Evolutionary conservation across 441 rosid species (phyloP).

Genomic region (Gossypium aridum): DNA sequence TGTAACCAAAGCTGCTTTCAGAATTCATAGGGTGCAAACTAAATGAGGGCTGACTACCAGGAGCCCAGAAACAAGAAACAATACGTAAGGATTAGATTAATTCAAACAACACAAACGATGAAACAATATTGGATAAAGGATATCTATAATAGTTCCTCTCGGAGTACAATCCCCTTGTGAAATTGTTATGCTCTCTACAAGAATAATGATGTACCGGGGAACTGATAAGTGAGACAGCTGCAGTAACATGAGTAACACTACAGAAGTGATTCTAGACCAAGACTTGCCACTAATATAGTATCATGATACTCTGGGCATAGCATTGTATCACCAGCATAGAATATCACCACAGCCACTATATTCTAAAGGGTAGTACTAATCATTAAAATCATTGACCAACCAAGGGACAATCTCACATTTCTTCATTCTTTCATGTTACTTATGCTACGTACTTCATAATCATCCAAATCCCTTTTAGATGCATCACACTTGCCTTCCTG

Average conservation of each 20-base stretch:
- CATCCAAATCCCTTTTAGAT: slow-evolving; percentile 6
- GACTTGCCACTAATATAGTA: neutral
- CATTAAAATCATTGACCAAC: neutral
- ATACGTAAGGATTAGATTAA: neutral
- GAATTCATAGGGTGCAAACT: slow-evolving; percentile 7
- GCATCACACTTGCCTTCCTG: neutral
- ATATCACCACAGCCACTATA: neutral
- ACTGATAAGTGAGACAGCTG: neutral
- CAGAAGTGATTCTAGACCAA: neutral
- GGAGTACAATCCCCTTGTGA: neutral
- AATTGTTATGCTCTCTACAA: neutral
- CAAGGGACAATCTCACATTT: neutral
- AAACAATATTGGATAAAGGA: neutral
- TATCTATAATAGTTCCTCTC: neutral
- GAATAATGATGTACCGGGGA: neutral
- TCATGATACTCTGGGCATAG: neutral
- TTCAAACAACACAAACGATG: neutral
- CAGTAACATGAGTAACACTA: neutral
- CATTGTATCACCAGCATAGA: neutral
- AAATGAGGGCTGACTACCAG: neutral
- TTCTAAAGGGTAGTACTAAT: neutral
- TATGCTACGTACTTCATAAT: neutral
- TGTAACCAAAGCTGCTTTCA: slow-evolving; percentile 26
- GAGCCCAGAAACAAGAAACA: neutral
- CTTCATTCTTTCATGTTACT: neutral